phyloP scores from a whole-genome alignment of 176 grass and related monocot species.

The Aegilops longissima region DNA sequence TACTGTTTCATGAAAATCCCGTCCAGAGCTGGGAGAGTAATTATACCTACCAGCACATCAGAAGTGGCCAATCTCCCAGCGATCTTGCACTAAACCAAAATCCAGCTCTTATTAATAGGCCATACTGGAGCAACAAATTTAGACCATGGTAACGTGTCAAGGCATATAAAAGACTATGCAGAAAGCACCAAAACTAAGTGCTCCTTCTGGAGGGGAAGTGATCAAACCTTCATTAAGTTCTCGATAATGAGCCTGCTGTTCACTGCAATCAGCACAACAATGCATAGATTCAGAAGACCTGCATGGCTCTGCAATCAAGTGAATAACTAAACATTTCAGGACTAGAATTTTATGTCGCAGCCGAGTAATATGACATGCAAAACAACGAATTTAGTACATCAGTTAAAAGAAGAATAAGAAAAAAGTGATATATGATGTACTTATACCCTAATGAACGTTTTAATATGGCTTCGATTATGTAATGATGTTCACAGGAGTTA shows the following conservation, averaged over 20 bases:
- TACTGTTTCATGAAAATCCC: constrained; percentile 6
- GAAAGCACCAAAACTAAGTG: constrained; percentile 22
- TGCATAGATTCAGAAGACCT: constrained; percentile 97
- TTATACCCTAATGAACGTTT: not conserved
- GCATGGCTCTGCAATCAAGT: constrained; percentile 85
- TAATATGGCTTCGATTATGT: not conserved
- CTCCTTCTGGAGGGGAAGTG: not conserved
- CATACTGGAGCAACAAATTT: constrained; percentile 69
- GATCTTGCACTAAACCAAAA: constrained; percentile 97
- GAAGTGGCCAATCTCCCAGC: constrained; percentile 83
- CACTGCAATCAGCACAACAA: constrained; percentile 91
- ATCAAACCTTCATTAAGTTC: constrained; percentile 94
- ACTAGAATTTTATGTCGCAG: not conserved
- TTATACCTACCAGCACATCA: constrained; percentile 90
- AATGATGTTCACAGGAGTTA: not conserved
- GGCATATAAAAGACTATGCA: not conserved
- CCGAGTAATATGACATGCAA: constrained; percentile 12
- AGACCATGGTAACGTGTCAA: constrained; percentile 15
- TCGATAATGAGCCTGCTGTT: constrained; percentile 98
- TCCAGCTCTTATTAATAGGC: constrained; percentile 90
- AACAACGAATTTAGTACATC: not conserved
- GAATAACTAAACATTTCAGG: constrained; percentile 10
- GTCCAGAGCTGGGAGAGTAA: constrained; percentile 6
- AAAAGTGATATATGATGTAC: not conserved
- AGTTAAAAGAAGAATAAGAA: not conserved